Conservation (phyloP, 164 flowering plant genomes). For the Tinospora cordifolia region DNA sequence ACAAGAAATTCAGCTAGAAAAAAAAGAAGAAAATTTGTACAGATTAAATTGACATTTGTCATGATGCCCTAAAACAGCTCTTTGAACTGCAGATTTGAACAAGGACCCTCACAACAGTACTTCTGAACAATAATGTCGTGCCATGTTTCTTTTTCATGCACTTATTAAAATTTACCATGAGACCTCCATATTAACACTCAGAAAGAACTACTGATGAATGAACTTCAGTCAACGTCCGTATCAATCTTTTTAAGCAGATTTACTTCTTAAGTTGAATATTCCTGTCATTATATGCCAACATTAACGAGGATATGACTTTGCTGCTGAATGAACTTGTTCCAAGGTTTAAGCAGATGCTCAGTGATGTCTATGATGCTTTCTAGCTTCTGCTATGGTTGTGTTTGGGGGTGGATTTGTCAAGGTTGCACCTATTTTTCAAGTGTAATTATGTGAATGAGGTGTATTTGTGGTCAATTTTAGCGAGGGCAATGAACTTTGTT, state of each 20-base stretch:
- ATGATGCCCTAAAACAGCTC: not conserved
- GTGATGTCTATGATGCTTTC: not conserved
- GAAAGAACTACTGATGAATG: not conserved
- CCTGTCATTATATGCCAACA: not conserved
- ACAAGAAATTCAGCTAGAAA: not conserved
- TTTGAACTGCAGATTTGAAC: not conserved
- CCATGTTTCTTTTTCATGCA: not conserved
- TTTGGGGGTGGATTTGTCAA: not conserved
- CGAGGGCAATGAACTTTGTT: not conserved
- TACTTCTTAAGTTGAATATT: not conserved
- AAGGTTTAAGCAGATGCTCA: not conserved
- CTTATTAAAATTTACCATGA: not conserved
- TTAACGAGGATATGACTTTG: not conserved
- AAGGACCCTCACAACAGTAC: not conserved
- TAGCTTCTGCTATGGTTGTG: not conserved
- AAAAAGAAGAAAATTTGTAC: not conserved
- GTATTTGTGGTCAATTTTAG: not conserved
- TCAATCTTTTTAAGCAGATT: not conserved
- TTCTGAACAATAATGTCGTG: not conserved
- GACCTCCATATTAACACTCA: not conserved
- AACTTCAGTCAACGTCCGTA: not conserved
- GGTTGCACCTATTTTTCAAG: not conserved
- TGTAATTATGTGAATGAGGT: not conserved
- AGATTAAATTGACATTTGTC: constrained; percentile 5
- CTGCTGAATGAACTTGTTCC: not conserved